These are phyloP conservation scores for Colletotrichum somersetense DNA, from an alignment of 2,329 filamentous ascomycete species.

Conservation along the genomic window DNA sequence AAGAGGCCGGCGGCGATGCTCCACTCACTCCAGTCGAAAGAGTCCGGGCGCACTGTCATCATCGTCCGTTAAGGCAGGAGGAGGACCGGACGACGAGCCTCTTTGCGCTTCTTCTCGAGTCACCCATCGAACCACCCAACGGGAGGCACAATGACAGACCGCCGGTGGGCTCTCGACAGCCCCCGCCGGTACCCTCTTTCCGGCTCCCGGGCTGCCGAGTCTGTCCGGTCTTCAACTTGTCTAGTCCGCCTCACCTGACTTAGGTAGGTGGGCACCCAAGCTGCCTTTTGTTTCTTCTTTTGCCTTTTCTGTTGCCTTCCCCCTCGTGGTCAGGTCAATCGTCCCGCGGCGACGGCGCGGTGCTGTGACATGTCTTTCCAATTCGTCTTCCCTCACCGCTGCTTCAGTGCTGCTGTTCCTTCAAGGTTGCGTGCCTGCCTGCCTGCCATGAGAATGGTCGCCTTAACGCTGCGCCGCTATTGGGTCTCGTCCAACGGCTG, in stretches of 20 bases:
- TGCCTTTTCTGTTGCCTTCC: background rate
- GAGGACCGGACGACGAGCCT: conserved; percentile 10
- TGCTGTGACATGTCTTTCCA: conserved; percentile 4
- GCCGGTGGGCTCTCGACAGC: conserved; percentile 19
- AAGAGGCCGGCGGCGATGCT: conserved; percentile 7
- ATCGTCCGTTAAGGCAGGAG: conserved; percentile 8
- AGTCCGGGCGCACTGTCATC: conserved; percentile 15
- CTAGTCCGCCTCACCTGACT: background rate
- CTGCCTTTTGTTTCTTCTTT: background rate
- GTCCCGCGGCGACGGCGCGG: background rate
- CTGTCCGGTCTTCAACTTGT: conserved; percentile 8
- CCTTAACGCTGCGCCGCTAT: conserved; percentile 11
- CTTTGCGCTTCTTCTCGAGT: conserved; percentile 12
- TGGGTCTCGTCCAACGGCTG: conserved; percentile 8
- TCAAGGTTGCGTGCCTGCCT: background rate
- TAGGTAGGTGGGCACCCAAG: background rate
- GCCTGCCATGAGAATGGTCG: background rate
- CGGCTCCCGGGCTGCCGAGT: conserved; percentile 24
- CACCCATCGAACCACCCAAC: conserved; percentile 1
- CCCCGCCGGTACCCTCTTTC: conserved; percentile 18
- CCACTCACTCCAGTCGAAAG: background rate
- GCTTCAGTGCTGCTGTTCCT: conserved; percentile 6
- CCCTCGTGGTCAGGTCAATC: background rate
- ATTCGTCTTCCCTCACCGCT: conserved; percentile 11
- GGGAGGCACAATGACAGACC: background rate